Evolutionary conservation across 441 rosid species (phyloP).

Genomic region (Pelargonium cotyledonis): DNA sequence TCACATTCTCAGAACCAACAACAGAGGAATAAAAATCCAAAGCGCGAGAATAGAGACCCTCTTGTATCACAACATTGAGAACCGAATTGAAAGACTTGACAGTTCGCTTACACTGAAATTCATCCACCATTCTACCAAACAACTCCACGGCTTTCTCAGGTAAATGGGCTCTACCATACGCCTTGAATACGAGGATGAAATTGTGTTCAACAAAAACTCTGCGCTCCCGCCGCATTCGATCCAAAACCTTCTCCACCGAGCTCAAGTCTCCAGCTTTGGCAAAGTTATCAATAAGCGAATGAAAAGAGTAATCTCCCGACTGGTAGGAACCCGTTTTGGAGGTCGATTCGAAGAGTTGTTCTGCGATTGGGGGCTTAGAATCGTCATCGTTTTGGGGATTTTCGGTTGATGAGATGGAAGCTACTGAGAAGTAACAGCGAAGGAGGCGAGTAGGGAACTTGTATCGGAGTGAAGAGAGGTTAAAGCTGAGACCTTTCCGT

Average conservation of each 20-base stretch:
- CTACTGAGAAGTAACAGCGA: background rate
- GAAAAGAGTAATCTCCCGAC: conserved; percentile 70
- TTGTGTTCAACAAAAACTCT: conserved; percentile 51
- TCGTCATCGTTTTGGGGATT: conserved; percentile 13
- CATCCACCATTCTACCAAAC: conserved; percentile 57
- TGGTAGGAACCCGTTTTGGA: conserved; percentile 62
- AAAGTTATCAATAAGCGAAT: conserved; percentile 49
- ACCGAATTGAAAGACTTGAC: conserved; percentile 60
- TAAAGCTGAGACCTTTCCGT: background rate
- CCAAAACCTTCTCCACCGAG: conserved; percentile 50
- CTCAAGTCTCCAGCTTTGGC: conserved; percentile 52
- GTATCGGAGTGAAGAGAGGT: background rate
- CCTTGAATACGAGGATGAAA: conserved; percentile 56
- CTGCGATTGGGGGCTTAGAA: conserved; percentile 38
- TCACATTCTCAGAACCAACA: conserved; percentile 37
- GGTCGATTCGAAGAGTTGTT: conserved; percentile 43
- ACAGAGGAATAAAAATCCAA: conserved; percentile 58
- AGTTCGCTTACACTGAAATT: conserved; percentile 29
- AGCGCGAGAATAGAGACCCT: conserved; percentile 47
- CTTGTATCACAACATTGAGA: conserved; percentile 60
- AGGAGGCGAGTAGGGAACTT: background rate
- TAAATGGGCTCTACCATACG: conserved; percentile 64
- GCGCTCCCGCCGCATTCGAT: conserved; percentile 53
- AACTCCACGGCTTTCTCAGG: conserved; percentile 60
- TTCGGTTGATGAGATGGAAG: background rate